Evolutionary conservation across 2,329 filamentous ascomycete species (phyloP).

Genomic region (Penicillium corylophilum): DNA sequence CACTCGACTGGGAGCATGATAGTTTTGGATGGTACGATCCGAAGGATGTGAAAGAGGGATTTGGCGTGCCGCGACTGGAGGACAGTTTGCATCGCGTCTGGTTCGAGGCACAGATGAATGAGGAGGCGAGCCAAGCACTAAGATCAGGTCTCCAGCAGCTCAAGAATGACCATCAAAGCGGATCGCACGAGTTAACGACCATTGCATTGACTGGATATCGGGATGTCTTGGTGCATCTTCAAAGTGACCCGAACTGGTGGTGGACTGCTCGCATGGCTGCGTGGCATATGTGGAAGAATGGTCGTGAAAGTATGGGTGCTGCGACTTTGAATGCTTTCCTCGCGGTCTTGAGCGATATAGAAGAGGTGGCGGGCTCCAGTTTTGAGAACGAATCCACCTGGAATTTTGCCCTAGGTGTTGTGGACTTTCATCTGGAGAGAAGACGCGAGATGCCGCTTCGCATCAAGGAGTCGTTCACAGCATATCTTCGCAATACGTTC

Average conservation of each 20-base stretch:
- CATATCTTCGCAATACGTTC: constrained; percentile 25
- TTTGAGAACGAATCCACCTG: constrained; percentile 13
- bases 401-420: constrained; percentile 22
- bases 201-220: constrained; percentile 53
- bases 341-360: constrained; percentile 23
- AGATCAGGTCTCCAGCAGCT: constrained; percentile 50
- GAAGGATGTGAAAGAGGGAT: constrained; percentile 47
- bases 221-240: constrained; percentile 40
- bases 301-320: constrained; percentile 65
- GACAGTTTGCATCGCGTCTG: constrained; percentile 61
- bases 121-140: constrained; percentile 48
- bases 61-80: constrained; percentile 58
- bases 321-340: constrained; percentile 50
- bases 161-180: constrained; percentile 58
- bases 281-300: constrained; percentile 66
- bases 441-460: constrained; percentile 22
- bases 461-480: constrained; percentile 26
- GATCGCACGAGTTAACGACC: constrained; percentile 58
- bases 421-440: constrained; percentile 28
- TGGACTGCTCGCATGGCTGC: constrained; percentile 53
- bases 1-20: constrained; percentile 63
- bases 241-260: constrained; percentile 51
- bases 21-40: constrained; percentile 59
- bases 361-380: constrained; percentile 25
- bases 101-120: constrained; percentile 55